Evolutionary conservation across 352 stramenopile genomes (phyloP).

Genomic region (Pythium vanterpoolii): DNA sequence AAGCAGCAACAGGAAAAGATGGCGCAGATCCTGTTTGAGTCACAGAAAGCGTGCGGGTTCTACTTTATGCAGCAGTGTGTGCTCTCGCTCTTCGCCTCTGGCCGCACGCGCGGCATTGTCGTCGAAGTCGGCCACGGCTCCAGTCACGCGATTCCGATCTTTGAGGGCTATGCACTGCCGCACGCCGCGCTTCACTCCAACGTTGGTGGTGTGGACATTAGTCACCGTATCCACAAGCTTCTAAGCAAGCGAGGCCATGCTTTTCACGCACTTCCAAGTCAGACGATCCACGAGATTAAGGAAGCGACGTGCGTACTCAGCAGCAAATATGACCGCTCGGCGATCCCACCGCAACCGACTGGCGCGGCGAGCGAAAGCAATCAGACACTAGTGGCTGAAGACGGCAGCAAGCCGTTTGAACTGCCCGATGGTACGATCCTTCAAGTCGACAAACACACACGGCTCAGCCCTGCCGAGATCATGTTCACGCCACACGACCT

Average conservation of each 20-base stretch:
- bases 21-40: conserved; percentile 87
- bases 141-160: conserved; percentile 84
- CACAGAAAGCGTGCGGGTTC: conserved; percentile 74
- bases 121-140: conserved; percentile 85
- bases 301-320: conserved; percentile 50
- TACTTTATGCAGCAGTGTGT: conserved; percentile 85
- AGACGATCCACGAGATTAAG: conserved; percentile 88
- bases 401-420: conserved; percentile 68
- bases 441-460: conserved; percentile 76
- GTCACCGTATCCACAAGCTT: conserved; percentile 61
- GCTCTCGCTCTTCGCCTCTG: conserved; percentile 84
- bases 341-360: conserved; percentile 20
- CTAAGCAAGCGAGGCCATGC: conserved; percentile 64
- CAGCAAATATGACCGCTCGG: conserved; percentile 24
- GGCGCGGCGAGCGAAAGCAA: conserved; percentile 25
- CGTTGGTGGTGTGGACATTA: conserved; percentile 75
- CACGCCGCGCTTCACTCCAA: conserved; percentile 70
- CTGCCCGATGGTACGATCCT: conserved; percentile 85
- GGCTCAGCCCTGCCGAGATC: conserved; percentile 62
- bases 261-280: conserved; percentile 61
- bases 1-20: conserved; percentile 77
- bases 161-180: conserved; percentile 77
- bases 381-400: conserved; percentile 20
- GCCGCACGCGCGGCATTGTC: conserved; percentile 81
- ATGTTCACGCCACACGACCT: conserved; percentile 87